These are phyloP conservation scores for Erodium chrysanthum DNA, from an alignment of 441 rosid species.

Conservation along the genomic window DNA sequence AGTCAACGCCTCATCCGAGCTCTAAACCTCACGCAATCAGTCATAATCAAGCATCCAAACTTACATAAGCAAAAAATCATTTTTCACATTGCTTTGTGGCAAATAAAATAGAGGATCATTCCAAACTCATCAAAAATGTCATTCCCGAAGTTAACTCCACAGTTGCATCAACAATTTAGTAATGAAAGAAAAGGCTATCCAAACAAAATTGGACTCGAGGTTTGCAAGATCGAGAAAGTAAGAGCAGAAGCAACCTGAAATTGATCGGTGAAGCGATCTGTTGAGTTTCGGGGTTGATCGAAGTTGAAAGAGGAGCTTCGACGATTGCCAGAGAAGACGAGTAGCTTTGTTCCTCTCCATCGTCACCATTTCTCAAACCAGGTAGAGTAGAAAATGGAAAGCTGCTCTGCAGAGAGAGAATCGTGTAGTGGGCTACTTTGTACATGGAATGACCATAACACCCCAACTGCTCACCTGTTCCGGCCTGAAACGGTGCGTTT, in stretches of 20 bases:
- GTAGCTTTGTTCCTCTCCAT: neutral
- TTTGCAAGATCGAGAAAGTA: neutral
- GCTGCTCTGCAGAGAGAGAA: neutral
- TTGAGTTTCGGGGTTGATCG: neutral
- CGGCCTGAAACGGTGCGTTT: constrained; percentile 15
- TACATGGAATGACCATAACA: neutral
- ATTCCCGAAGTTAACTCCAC: neutral
- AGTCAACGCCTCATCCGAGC: neutral
- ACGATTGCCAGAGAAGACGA: neutral
- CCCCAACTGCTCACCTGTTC: neutral
- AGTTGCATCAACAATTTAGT: neutral
- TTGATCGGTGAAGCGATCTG: neutral
- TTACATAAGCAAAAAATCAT: neutral
- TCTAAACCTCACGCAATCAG: neutral
- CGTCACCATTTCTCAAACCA: neutral
- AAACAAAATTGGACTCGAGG: neutral
- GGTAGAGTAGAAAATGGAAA: neutral
- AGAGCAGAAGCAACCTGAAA: neutral
- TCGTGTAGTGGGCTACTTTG: neutral
- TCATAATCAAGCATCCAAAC: neutral
- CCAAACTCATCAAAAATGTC: neutral
- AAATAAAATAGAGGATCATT: neutral
- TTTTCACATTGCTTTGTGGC: too few species aligned
- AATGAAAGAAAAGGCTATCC: neutral
- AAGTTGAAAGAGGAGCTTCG: neutral